Conservation (phyloP, 2,329 filamentous ascomycete species). For the Cordyceps fumosorosea region DNA sequence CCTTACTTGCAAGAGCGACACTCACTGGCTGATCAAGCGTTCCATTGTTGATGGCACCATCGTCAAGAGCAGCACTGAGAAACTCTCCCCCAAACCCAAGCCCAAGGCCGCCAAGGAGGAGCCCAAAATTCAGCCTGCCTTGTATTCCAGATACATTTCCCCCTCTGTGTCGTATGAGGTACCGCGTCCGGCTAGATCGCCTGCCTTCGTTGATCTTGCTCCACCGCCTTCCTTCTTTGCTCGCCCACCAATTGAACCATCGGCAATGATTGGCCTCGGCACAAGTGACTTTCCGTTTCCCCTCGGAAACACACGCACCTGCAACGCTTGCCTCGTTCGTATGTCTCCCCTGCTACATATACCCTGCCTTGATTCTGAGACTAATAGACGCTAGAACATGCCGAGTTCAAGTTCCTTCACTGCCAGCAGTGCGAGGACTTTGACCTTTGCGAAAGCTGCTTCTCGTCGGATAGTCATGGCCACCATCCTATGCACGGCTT, state of each 20-base stretch:
- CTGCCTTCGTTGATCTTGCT: background rate
- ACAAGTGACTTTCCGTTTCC: background rate
- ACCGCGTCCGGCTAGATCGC: background rate
- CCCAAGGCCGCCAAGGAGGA: slow-evolving; percentile 10
- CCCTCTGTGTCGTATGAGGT: background rate
- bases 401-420: slow-evolving; percentile 75
- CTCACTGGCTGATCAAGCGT: slow-evolving; percentile 94
- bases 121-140: background rate
- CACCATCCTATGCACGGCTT: slow-evolving; percentile 89
- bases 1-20: slow-evolving; percentile 66
- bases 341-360: background rate
- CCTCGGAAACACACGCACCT: slow-evolving; percentile 51
- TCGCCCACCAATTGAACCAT: too few relatives aligned
- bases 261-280: too few relatives aligned
- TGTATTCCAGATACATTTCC: background rate
- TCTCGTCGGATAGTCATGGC: slow-evolving; percentile 69
- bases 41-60: slow-evolving; percentile 71
- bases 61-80: slow-evolving; percentile 80
- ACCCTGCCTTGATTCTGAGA: background rate
- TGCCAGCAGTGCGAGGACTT: slow-evolving; percentile 83
- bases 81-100: slow-evolving; percentile 53
- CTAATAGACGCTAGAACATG: slow-evolving; percentile 45
- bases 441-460: slow-evolving; percentile 83
- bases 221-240: too few relatives aligned
- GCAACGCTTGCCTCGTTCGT: slow-evolving; percentile 55